Conservation (phyloP, 2,329 filamentous ascomycete genomes). For the Ceratocystis albifundus region DNA sequence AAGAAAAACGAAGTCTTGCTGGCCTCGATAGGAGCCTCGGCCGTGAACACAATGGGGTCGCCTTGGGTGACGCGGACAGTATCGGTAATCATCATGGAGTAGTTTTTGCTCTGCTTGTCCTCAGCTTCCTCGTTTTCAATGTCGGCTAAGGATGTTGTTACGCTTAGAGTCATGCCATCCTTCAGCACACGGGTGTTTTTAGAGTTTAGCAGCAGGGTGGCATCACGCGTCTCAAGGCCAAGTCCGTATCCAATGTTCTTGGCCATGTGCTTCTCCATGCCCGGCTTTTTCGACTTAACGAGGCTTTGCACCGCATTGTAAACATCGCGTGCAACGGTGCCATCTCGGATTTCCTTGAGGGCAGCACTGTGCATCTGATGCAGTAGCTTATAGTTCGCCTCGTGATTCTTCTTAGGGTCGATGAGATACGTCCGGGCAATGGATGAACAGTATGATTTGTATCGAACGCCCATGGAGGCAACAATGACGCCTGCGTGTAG, state of each 20-base stretch:
- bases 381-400: constrained; percentile 85
- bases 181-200: constrained; percentile 77
- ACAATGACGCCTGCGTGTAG: constrained; percentile 90
- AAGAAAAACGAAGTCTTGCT: constrained; percentile 98
- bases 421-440: constrained; percentile 92
- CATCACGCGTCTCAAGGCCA: constrained; percentile 81
- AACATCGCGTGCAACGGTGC: constrained; percentile 74
- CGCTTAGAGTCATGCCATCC: constrained; percentile 91
- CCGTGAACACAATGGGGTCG: constrained; percentile 85
- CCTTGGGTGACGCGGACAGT: constrained; percentile 73
- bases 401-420: constrained; percentile 91
- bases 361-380: constrained; percentile 76
- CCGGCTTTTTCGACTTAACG: constrained; percentile 82
- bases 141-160: constrained; percentile 82
- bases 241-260: constrained; percentile 88
- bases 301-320: constrained; percentile 75
- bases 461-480: constrained; percentile 79
- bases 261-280: constrained; percentile 86
- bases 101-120: constrained; percentile 78
- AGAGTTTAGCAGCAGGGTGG: constrained; percentile 68
- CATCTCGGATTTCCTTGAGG: constrained; percentile 81
- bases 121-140: constrained; percentile 77
- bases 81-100: constrained; percentile 83
- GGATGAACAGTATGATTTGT: constrained; percentile 89
- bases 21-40: constrained; percentile 79